A percentile compares a stretch with the other conserved stretches of the same genome.
Evolutionary conservation across 1,284 basidiomycete genomes (phyloP).

Genomic region (Austroboletus novae-zelandiae): DNA sequence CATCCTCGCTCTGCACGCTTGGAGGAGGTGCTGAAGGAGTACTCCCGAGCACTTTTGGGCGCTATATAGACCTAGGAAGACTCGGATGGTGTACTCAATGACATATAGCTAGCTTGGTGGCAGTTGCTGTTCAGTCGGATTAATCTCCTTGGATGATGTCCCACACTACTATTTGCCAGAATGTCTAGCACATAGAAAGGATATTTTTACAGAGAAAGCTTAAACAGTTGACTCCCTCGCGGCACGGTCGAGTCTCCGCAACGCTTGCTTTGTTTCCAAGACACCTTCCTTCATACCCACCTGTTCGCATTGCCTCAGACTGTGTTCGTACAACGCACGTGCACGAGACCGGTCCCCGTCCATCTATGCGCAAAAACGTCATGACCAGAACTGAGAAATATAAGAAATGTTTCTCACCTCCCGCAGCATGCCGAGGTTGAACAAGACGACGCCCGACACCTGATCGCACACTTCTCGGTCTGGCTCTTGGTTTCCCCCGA

Average conservation of each 20-base stretch:
- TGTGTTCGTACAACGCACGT: conserved; percentile 42
- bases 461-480: conserved; percentile 47
- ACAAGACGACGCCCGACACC: conserved; percentile 57
- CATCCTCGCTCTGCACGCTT: too few species aligned
- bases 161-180: too few species aligned
- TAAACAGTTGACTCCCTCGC: not conserved
- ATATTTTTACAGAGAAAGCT: not conserved
- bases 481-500: conserved; percentile 10
- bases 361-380: conserved; percentile 39
- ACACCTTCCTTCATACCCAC: conserved; percentile 54
- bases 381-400: not conserved
- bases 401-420: conserved; percentile 34
- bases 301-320: conserved; percentile 47
- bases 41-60: too few species aligned
- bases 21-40: too few species aligned
- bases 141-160: too few species aligned
- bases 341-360: conserved; percentile 47
- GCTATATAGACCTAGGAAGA: too few species aligned
- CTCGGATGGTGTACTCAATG: too few species aligned
- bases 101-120: too few species aligned
- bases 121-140: too few species aligned
- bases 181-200: too few species aligned
- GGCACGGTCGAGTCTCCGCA: conserved; percentile 36
- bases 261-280: conserved; percentile 45
- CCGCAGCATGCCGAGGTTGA: conserved; percentile 54